Evolutionary conservation across 2,329 filamentous ascomycete genomes (phyloP).

Genomic region (Trichoderma aggressivum): DNA sequence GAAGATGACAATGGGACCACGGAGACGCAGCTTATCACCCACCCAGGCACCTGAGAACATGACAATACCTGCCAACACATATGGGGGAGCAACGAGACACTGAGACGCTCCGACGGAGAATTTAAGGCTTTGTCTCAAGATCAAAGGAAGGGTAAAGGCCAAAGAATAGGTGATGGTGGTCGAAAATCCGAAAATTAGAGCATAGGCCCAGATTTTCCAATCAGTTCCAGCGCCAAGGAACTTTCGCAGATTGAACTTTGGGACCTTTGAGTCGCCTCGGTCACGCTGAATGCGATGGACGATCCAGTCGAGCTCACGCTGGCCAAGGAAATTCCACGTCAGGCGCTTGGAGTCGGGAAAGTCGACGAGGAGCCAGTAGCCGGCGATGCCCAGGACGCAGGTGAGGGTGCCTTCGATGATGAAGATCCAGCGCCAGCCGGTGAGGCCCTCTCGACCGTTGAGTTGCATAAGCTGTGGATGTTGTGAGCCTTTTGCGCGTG

Average conservation of each 20-base stretch:
- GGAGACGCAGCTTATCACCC: conserved; percentile 64
- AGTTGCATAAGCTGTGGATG: conserved; percentile 55
- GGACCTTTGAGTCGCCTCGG: conserved; percentile 54
- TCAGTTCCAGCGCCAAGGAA: conserved; percentile 49
- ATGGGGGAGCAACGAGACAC: conserved; percentile 69
- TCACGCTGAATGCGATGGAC: conserved; percentile 54
- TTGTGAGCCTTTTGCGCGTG: background rate
- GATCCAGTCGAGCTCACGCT: conserved; percentile 51
- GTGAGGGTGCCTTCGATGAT: conserved; percentile 55
- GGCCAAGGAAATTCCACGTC: conserved; percentile 51
- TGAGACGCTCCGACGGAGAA: conserved; percentile 63
- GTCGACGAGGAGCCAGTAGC: conserved; percentile 60
- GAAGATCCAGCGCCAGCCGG: conserved; percentile 68
- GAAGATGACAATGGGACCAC: conserved; percentile 62
- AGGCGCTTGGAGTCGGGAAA: conserved; percentile 57
- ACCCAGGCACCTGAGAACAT: conserved; percentile 59
- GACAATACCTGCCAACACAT: conserved; percentile 60
- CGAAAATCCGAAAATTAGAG: conserved; percentile 29
- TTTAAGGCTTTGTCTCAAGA: conserved; percentile 60
- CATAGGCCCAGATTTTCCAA: conserved; percentile 61
- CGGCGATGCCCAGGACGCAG: conserved; percentile 44
- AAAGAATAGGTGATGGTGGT: conserved; percentile 73
- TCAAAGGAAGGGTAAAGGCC: conserved; percentile 75
- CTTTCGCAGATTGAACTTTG: conserved; percentile 46
- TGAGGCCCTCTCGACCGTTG: conserved; percentile 50